phyloP scores from a whole-genome alignment of 257 asterid genomes.

The Solanum pinnatisectum region DNA sequence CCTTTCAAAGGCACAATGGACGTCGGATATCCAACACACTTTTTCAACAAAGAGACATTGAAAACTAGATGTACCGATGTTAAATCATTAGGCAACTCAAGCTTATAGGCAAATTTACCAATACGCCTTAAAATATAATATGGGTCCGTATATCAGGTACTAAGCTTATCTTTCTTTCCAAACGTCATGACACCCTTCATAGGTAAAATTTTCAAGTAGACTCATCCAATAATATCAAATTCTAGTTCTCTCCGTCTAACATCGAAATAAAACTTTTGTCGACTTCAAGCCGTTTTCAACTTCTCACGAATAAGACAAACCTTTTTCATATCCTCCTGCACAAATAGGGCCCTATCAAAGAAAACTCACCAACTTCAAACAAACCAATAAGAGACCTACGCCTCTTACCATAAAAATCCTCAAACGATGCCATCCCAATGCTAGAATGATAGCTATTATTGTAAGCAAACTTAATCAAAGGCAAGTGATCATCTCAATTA shows the following conservation, averaged over 20 bases:
- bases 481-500: too few species aligned
- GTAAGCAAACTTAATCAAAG: too few species aligned
- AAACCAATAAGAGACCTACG: too few species aligned
- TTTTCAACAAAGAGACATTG: neutral
- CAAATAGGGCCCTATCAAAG: too few species aligned
- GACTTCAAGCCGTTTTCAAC: neutral
- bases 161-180: neutral
- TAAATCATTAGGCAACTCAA: neutral
- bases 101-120: neutral
- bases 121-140: neutral
- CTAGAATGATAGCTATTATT: too few species aligned
- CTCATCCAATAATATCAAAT: neutral
- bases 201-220: neutral
- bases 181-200: neutral
- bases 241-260: neutral
- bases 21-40: neutral
- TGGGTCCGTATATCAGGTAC: neutral
- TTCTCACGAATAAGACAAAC: neutral
- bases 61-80: accelerated
- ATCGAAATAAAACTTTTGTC: too few species aligned
- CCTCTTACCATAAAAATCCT: too few species aligned
- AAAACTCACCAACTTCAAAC: too few species aligned
- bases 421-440: too few species aligned
- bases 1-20: neutral
- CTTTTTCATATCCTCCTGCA: too few species aligned